Conservation (phyloP, 2,329 filamentous ascomycete species). For the Corynespora cassiicola region DNA sequence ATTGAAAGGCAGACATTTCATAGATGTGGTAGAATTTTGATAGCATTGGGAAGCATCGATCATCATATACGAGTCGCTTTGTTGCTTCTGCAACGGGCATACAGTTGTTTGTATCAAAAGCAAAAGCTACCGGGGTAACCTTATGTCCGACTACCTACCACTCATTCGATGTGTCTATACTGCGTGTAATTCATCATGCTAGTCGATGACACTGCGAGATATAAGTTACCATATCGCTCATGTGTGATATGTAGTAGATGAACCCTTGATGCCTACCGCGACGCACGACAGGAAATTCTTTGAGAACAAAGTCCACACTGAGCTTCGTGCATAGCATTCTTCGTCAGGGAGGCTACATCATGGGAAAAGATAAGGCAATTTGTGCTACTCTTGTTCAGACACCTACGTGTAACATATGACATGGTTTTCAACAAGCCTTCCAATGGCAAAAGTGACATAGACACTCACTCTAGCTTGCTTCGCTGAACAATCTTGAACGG, state of each 20-base stretch:
- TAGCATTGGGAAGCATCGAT: slow-evolving; percentile 6
- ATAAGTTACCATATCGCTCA: slow-evolving; percentile 4
- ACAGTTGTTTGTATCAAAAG: slow-evolving; percentile 3
- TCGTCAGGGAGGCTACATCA: slow-evolving; percentile 1
- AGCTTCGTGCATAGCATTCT: too few relatives aligned
- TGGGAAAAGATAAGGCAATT: slow-evolving; percentile 2
- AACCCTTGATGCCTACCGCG: too few relatives aligned
- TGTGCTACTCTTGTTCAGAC: slow-evolving; percentile 4
- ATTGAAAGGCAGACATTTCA: slow-evolving; percentile 7
- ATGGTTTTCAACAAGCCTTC: slow-evolving; percentile 4
- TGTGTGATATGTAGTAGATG: too few relatives aligned
- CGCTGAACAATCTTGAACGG: slow-evolving; percentile 10
- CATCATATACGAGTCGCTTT: slow-evolving; percentile 4
- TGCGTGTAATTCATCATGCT: slow-evolving; percentile 1
- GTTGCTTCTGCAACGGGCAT: slow-evolving; percentile 6
- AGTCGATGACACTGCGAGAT: slow-evolving; percentile 1
- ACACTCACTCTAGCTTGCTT: slow-evolving; percentile 3
- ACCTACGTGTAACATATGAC: slow-evolving; percentile 5
- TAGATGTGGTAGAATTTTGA: slow-evolving; percentile 5
- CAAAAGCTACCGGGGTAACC: neutral
- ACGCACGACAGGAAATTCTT: too few relatives aligned
- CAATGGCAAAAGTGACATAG: slow-evolving; percentile 5
- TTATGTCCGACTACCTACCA: slow-evolving; percentile 2
- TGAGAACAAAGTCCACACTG: too few relatives aligned
- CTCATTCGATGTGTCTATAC: slow-evolving; percentile 1